These are phyloP conservation scores for Blechomonas ayalai DNA, from an alignment of 208 protist species.

Conservation along the genomic window DNA sequence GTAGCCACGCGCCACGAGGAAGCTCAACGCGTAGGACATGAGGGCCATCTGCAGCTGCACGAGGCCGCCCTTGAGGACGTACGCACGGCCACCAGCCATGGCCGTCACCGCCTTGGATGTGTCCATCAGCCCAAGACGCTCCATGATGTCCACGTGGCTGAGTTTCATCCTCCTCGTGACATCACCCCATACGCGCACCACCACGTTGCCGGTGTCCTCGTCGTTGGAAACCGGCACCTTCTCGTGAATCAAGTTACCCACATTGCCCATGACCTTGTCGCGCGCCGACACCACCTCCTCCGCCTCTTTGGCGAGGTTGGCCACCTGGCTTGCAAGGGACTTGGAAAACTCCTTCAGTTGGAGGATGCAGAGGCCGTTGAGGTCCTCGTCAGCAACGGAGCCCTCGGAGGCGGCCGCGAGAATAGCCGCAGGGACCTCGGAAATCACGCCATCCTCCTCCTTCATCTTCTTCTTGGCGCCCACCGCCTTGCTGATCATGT, in stretches of 20 bases:
- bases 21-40: constrained; percentile 96
- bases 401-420: constrained; percentile 38
- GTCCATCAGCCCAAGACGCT: constrained; percentile 87
- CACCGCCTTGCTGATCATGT: constrained; percentile 85
- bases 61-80: constrained; percentile 96
- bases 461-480: constrained; percentile 91
- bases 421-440: constrained; percentile 54
- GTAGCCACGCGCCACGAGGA: constrained; percentile 90
- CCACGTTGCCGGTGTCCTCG: constrained; percentile 92
- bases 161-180: constrained; percentile 54
- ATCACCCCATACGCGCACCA: constrained; percentile 85
- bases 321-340: constrained; percentile 47
- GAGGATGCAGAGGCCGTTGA: constrained; percentile 66
- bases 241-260: constrained; percentile 97
- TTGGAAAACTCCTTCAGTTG: constrained; percentile 90
- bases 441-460: constrained; percentile 72
- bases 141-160: constrained; percentile 93
- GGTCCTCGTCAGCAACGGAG: constrained; percentile 39
- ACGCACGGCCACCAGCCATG: constrained; percentile 96
- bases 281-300: constrained; percentile 50
- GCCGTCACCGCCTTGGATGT: constrained; percentile 65
- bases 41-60: constrained; percentile 97
- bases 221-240: constrained; percentile 91
- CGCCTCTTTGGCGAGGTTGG: constrained; percentile 52
- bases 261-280: constrained; percentile 67